Conservation (phyloP, 768 basidiomycete species). For the Naganishia vishniacii region DNA sequence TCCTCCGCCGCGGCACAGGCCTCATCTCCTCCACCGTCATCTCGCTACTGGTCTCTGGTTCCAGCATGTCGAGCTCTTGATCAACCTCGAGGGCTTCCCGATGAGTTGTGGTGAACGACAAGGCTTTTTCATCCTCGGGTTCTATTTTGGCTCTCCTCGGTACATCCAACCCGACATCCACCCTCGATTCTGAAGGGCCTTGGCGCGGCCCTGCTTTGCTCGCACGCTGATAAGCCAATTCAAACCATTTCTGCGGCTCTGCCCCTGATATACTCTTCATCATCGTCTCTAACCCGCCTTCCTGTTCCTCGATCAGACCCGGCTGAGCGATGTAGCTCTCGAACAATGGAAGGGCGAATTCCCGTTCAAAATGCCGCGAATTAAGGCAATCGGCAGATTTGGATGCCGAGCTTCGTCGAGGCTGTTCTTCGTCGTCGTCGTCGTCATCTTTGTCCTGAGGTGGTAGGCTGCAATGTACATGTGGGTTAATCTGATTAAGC, state of each 20-base stretch:
- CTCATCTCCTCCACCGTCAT: background rate
- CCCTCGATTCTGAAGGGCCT: too few species aligned
- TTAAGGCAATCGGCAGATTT: conserved; percentile 36
- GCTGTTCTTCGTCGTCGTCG: background rate
- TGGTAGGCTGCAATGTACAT: background rate
- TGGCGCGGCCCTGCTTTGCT: background rate
- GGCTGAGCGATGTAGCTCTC: background rate
- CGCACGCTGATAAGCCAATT: background rate
- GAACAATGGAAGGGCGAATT: conserved; percentile 33
- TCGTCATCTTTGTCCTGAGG: background rate
- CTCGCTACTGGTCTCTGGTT: background rate
- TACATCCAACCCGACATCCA: background rate
- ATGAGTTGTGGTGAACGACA: background rate
- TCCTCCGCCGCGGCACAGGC: background rate
- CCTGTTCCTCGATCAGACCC: background rate
- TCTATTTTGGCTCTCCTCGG: background rate
- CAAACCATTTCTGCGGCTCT: conserved; percentile 5
- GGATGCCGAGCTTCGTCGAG: conserved; percentile 10
- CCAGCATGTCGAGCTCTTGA: background rate
- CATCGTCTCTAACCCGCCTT: background rate
- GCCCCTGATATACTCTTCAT: background rate
- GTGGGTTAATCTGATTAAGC: conserved; percentile 9
- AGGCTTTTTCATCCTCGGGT: background rate
- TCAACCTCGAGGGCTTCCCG: background rate
- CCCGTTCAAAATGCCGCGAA: conserved; percentile 32